Base-by-base conservation (phyloP, 2,329 filamentous ascomycete genomes). In the Neonectria punicea region DNA sequence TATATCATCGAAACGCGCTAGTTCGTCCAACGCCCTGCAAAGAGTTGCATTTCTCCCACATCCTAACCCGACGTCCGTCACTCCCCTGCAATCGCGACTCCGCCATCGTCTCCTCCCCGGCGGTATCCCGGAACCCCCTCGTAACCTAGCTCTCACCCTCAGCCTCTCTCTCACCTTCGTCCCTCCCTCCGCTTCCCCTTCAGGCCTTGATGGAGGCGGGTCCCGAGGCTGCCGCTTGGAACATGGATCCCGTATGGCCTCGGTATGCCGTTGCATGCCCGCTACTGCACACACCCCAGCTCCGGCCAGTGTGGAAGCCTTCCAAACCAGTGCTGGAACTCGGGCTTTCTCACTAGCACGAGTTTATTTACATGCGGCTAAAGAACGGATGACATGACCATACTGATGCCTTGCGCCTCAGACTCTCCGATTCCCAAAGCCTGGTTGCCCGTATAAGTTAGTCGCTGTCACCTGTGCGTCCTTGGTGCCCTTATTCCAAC, bases 391-490 rank as follows among this genome's bases (percentile, higher is more conserved):
- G 59, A 50, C 57, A 47, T 58, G 36, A n/a, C 50, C 34, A 18
- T 50, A 47, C 49, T 13, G 59, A 34, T 55, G 43, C 47, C 44
- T 63, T 51, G 32, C 30, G 34, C 36, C 36, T 39, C 36, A 32
- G 30, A 39, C 14, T 39, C n/a, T 28, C 46, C 43, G 20, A 53
- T n/a, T 53, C 53, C 54, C 46, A 49, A n/a, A 46, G 32, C n/a
- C 14, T 34, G 18, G 49, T 57, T 61, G 32, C 60, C 57, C 44
- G 66, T 67, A 68, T 68, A 68, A 68, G 66, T 67, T 60, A 61
- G 66, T 46, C 60, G 41, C 53, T 34, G 10, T 34, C 59, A 46
- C 61, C 61, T 55, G 58, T 49, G 46, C 44, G 4, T 46, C 46
- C 36, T 36, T 18, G 39, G 25, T 28, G 50, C 49, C 41, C 50